phyloP scores from a whole-genome alignment of 1,139 yeast genomes.

The Zygosaccharomyces pseudobailii region DNA sequence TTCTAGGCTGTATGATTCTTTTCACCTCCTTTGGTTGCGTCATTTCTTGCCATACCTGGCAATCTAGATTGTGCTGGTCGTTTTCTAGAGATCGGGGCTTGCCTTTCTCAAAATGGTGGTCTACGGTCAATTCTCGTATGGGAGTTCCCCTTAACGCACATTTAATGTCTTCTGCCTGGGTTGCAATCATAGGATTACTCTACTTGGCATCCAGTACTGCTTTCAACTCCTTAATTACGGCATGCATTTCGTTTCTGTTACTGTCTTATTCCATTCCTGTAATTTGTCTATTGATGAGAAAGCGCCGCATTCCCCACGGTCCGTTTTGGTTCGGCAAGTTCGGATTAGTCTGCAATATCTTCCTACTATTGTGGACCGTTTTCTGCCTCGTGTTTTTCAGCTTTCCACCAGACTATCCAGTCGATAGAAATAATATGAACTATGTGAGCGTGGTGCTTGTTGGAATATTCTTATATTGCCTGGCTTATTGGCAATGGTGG shows the following conservation, averaged over 20 bases:
- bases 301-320: constrained; percentile 61
- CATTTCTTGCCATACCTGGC: constrained; percentile 72
- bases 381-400: constrained; percentile 62
- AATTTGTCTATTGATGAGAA: constrained; percentile 49
- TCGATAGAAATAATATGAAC: constrained; percentile 58
- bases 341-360: constrained; percentile 52
- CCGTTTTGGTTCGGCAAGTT: constrained; percentile 65
- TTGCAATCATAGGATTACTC: constrained; percentile 47
- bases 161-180: constrained; percentile 45
- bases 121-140: constrained; percentile 42
- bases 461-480: constrained; percentile 48
- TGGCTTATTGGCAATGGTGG: constrained; percentile 50
- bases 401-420: constrained; percentile 66
- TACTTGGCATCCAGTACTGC: constrained; percentile 54
- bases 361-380: constrained; percentile 53
- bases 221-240: constrained; percentile 52
- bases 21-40: constrained; percentile 67
- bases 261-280: constrained; percentile 49
- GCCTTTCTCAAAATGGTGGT: constrained; percentile 46
- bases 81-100: constrained; percentile 64
- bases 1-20: constrained; percentile 53
- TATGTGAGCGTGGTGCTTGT: constrained; percentile 64
- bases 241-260: constrained; percentile 49
- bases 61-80: constrained; percentile 72
- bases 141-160: constrained; percentile 54